Evolutionary conservation across 306 rosid genomes (phyloP).

Genomic region (Begonia peltatifolia): DNA sequence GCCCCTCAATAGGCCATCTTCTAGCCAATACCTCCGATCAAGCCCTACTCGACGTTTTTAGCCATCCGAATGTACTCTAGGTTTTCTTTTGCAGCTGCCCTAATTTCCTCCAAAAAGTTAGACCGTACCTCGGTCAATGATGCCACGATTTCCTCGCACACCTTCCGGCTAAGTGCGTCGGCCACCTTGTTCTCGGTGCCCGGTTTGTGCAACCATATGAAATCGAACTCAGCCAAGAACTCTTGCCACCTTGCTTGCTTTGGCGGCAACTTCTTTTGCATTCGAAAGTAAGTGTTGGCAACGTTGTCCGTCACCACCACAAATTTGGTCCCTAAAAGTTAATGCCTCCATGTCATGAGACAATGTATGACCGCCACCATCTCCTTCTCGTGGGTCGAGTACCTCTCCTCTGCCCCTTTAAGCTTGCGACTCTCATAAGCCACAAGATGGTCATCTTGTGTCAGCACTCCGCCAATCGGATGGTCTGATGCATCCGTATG

Average conservation of each 20-base stretch:
- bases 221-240: constrained; percentile 2
- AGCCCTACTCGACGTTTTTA: neutral
- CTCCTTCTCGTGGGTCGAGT: too few relatives aligned
- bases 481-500: neutral
- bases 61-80: neutral
- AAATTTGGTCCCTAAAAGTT: neutral
- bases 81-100: neutral
- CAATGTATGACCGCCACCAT: neutral
- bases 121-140: neutral
- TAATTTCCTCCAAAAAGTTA: neutral
- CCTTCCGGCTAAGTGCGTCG: neutral
- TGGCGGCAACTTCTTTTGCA: constrained; percentile 1
- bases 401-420: too few relatives aligned
- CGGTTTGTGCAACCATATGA: neutral
- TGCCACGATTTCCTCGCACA: neutral
- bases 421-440: too few relatives aligned
- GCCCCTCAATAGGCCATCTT: neutral
- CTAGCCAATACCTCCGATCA: neutral
- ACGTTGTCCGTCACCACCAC: neutral
- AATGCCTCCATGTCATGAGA: neutral
- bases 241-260: constrained; percentile 7
- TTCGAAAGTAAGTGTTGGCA: neutral
- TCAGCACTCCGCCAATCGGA: too few relatives aligned
- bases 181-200: constrained; percentile 2
- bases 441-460: too few relatives aligned